These are phyloP conservation scores for Dactylorhiza incarnata DNA, from an alignment of 106 monocot genomes.

Conservation along the genomic window DNA sequence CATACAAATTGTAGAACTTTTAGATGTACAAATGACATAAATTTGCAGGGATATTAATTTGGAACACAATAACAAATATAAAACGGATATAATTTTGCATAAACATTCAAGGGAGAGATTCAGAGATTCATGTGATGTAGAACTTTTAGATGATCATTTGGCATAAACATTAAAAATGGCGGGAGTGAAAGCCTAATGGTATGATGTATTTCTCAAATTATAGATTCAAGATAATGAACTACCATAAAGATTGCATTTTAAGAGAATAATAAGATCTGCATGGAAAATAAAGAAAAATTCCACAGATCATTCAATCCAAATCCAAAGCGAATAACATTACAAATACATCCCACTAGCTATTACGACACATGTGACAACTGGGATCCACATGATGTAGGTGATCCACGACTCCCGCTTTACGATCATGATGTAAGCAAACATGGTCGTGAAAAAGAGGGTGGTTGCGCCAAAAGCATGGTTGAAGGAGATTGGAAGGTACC, in stretches of 20 bases:
- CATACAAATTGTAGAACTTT: too few relatives aligned
- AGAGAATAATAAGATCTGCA: background rate
- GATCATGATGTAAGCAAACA: conserved; percentile 33
- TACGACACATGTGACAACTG: conserved; percentile 22
- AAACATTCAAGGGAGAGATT: too few relatives aligned
- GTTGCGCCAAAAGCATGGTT: conserved; percentile 35
- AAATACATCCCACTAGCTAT: conserved; percentile 16
- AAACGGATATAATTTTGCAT: too few relatives aligned
- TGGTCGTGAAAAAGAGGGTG: conserved; percentile 33
- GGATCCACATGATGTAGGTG: conserved; percentile 22
- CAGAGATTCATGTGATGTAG: too few relatives aligned
- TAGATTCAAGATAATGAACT: background rate
- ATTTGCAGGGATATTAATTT: too few relatives aligned
- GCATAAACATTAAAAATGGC: background rate
- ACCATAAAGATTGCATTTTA: background rate
- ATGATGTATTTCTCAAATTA: background rate
- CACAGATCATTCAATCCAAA: background rate
- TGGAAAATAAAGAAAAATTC: background rate
- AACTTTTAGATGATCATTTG: background rate
- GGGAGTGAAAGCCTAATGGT: background rate
- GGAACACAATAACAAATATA: too few relatives aligned
- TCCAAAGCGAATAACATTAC: background rate
- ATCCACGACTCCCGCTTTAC: conserved; percentile 25
- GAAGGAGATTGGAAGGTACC: conserved; percentile 26
- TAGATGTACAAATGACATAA: too few relatives aligned